Conservation (phyloP, 345 rosid species). For the Heritiera fomes region DNA sequence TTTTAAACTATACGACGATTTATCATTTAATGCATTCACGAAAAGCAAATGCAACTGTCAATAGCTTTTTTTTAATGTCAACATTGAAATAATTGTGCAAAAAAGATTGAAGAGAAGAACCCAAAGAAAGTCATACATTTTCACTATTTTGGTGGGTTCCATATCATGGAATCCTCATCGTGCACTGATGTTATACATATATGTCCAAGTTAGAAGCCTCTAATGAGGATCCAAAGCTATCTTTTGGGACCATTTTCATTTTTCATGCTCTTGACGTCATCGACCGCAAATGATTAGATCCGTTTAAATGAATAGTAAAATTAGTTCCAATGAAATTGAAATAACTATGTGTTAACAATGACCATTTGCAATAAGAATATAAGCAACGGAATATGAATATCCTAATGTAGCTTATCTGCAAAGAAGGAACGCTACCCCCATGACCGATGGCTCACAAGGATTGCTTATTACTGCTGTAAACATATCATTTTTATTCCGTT, state of each 20-base stretch:
- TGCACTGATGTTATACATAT: background rate
- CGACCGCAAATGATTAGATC: background rate
- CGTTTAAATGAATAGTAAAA: too few species aligned
- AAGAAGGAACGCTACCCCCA: background rate
- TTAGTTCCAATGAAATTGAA: too few species aligned
- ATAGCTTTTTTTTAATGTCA: background rate
- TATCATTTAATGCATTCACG: background rate
- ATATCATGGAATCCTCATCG: background rate
- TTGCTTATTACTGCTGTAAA: background rate
- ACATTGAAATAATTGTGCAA: background rate
- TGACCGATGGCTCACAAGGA: background rate
- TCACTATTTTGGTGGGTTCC: conserved; percentile 11
- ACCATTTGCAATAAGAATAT: background rate
- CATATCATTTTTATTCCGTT: background rate
- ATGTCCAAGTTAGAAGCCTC: conserved; percentile 4
- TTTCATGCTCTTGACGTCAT: background rate
- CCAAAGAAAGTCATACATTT: background rate
- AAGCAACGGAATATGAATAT: background rate
- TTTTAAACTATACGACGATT: too few species aligned
- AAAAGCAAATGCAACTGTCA: background rate
- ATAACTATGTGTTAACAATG: background rate
- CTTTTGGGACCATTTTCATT: background rate
- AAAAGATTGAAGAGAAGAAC: background rate
- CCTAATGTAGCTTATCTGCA: background rate
- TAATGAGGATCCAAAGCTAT: conserved; percentile 12